Evolutionary conservation across 2,329 filamentous ascomycete genomes (phyloP), one percentile per base, ranked within the genome.

Genomic region (Lasiodiplodia gonubiensis): DNA sequence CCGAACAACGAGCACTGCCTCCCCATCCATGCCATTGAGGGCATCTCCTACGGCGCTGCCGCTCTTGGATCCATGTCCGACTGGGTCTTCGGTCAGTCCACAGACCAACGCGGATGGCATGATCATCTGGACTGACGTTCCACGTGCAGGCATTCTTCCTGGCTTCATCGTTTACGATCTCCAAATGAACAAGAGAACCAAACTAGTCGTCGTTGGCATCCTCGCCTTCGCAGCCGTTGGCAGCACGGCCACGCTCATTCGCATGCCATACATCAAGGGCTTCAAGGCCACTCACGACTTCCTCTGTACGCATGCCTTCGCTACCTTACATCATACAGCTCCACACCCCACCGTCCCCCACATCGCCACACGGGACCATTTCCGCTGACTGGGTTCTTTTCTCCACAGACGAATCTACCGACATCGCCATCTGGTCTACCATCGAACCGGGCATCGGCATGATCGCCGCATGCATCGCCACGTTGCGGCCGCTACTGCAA

Each of bases 161-260:
- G 80, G 85, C 16, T 84, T 84, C 68, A 77, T 90, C 4, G 80
- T 89, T 1, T 84, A 81, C 77, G 80, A 82, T 25, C 73, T 89
- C 30, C 82, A 88, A 64, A 87, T 89, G 82, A 82, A 82, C 55
- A 72, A 70, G 6, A 80, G 79, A 66, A 84, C 82, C 3, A 89
- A 88, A 72, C 30, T 82, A 4, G 81, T 85, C 2, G 77, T 89
- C 25, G 82, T 83, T 10, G 80, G 80, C 4, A 81, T 89, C 53
- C 76, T 90, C 57, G 81, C 81, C 11, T 82, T 89, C 78, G 75
- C 74, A 8, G 71, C 75, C 18, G 73, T 78, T 42, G 89, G 86
- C 33, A 86, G 86, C 71, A 80, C 83, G 66, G 83, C 81, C 27
- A 84, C 82, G 0, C 76, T 81, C 4, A 79, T 85, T 10, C 80